These are phyloP conservation scores for Rhodomyrtus psidioides DNA, from an alignment of 441 rosid genomes.

Conservation along the genomic window DNA sequence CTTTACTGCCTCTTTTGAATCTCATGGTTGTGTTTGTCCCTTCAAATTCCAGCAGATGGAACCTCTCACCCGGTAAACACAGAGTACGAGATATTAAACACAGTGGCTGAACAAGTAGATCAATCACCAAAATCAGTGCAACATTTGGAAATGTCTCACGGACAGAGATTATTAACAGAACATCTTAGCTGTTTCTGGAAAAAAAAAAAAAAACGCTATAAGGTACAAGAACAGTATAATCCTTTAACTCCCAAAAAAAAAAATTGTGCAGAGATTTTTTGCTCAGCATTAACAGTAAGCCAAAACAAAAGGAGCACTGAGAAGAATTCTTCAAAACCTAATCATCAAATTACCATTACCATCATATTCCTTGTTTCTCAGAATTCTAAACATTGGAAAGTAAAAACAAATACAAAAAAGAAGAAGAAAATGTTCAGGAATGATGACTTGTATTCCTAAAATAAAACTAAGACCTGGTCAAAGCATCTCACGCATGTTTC, in stretches of 20 bases:
- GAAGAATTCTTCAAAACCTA: background rate
- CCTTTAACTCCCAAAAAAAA: background rate
- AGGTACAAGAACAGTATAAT: background rate
- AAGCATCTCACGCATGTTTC: background rate
- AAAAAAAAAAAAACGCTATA: background rate
- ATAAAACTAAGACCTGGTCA: background rate
- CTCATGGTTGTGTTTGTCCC: background rate
- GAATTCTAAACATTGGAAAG: background rate
- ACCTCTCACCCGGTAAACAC: background rate
- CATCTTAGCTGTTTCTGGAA: background rate
- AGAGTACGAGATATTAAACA: background rate
- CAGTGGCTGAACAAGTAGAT: background rate
- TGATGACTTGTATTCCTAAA: background rate
- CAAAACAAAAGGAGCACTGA: background rate
- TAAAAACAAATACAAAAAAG: background rate
- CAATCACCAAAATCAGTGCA: background rate
- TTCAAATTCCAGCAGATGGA: background rate
- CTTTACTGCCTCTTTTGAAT: background rate
- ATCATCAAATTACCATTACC: background rate
- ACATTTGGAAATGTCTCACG: background rate
- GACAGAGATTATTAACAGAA: background rate
- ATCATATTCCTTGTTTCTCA: background rate
- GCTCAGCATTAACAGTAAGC: background rate
- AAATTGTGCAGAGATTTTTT: background rate
- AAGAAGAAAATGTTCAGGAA: background rate